Base-by-base conservation (phyloP, 176 grass and related monocot species). In the Oryza australiensis region DNA sequence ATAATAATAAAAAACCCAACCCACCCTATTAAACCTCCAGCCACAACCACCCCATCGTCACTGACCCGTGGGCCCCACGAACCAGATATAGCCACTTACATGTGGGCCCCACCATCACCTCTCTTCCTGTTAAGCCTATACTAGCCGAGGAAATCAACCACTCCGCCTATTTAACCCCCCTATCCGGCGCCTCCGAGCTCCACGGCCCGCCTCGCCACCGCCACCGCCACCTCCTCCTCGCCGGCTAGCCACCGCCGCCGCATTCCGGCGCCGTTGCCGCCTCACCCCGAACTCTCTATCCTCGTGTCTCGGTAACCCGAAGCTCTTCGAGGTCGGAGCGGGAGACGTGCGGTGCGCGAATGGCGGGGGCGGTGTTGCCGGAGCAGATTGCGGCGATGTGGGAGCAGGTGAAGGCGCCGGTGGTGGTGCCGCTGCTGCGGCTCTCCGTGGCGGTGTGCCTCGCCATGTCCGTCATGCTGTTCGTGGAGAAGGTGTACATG, bases 401-500 rank as follows among this genome's bases (percentile, higher is more conserved):
- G 94, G 53, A 85, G 59, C 94, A 93, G 51, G 41, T 91, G 9
- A 82, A 74, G 49, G 83, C 80, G 11, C 92, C 89, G 16, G 85
- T 97, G 29, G 53, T 92, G 42, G 94, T 89, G 69, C 92, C 94
- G 40, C 62, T 94, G 76, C 89, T 97, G 45, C 79, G 60, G 3
- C 55, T 88, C 24, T 72, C 85, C 6, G 94, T 97, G 63, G 16
- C 82, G 29, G 6, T 90, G 6, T 94, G 92, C 80, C 92, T 97
- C 12, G 76, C 26, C 67, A 94, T 97, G 94, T 94, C 92, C 32
- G 80, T 92, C 34, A 90, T 94, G 89, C 73, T 97, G 37, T 35
- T 92, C 33, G 77, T 78, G 10, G 94, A 97, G 92, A 97, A 94
- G 89, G 83, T 89, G 66, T 97, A 90, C 85, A 71, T 97, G 92